Conservation (phyloP, 768 basidiomycete genomes). For the Megacollybia marginata region DNA sequence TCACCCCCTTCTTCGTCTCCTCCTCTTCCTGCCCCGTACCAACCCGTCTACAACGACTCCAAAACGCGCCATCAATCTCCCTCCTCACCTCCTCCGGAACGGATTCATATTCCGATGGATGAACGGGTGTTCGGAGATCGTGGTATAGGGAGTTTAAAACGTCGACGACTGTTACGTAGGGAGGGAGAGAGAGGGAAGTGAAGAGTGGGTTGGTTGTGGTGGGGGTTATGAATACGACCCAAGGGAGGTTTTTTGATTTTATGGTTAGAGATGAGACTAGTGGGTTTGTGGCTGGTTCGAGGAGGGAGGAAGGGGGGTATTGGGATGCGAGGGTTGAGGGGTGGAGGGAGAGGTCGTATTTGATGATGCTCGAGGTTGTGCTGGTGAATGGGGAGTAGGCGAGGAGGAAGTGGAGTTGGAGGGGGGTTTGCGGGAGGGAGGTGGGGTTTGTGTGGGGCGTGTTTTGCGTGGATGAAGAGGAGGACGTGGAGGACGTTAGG, state of each 20-base stretch:
- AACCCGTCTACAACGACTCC: conserved; percentile 27
- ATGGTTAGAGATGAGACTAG: not conserved
- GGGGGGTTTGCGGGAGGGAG: too few species aligned
- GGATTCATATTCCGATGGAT: conserved; percentile 33
- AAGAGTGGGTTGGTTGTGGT: too few species aligned
- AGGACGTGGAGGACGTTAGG: too few species aligned
- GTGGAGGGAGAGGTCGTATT: not conserved
- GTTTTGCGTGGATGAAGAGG: too few species aligned
- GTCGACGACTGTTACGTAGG: conserved; percentile 37
- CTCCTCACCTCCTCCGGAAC: conserved; percentile 24
- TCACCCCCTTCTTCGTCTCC: conserved; percentile 43
- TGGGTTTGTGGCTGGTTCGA: not conserved
- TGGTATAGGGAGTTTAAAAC: conserved; percentile 40
- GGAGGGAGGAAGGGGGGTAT: not conserved
- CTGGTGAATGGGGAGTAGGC: too few species aligned
- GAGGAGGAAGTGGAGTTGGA: too few species aligned
- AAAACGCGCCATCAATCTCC: conserved; percentile 40
- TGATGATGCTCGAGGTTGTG: too few species aligned
- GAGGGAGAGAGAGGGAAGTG: too few species aligned
- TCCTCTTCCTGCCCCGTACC: too few species aligned
- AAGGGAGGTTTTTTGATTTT: not conserved
- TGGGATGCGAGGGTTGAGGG: not conserved
- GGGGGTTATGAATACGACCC: not conserved
- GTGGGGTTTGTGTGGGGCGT: too few species aligned
- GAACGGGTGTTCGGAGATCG: conserved; percentile 38